Evolutionary conservation across 2,329 filamentous ascomycete species (phyloP).

Genomic region (Fonsecaea monophora): DNA sequence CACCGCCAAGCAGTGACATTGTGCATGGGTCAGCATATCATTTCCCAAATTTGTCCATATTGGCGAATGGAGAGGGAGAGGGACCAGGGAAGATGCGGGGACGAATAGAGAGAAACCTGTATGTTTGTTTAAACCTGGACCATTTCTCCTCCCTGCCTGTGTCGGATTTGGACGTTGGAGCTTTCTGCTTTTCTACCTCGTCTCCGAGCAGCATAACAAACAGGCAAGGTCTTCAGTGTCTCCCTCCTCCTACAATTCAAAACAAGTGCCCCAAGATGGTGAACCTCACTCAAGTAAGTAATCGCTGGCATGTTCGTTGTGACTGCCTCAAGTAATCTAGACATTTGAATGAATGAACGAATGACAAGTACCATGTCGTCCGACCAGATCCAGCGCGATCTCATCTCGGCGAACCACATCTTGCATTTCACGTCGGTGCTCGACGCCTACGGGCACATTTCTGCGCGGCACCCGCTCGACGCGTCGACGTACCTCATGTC

Average conservation of each 20-base stretch:
- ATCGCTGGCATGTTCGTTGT: background rate
- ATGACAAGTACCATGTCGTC: background rate
- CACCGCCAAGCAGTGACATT: background rate
- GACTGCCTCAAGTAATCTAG: background rate
- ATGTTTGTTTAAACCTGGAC: background rate
- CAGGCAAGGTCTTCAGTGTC: background rate
- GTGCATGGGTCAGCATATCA: background rate
- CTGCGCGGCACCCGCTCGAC: conserved; percentile 57
- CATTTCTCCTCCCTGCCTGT: background rate
- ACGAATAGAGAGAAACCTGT: background rate
- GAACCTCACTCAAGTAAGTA: conserved; percentile 11
- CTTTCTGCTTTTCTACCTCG: background rate
- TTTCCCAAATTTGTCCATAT: background rate
- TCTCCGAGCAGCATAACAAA: background rate
- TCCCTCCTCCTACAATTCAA: background rate
- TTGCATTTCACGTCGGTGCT: conserved; percentile 58
- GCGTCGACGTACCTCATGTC: conserved; percentile 58
- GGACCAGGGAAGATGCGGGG: no score
- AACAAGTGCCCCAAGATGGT: conserved; percentile 4
- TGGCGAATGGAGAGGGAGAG: background rate
- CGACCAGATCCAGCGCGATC: conserved; percentile 32
- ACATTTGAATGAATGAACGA: background rate
- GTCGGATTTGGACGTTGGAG: background rate
- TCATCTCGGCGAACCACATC: conserved; percentile 59
- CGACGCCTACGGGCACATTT: conserved; percentile 63